These are phyloP conservation scores for Tylopilus sp. DNA, from an alignment of 768 basidiomycete genomes.

Conservation along the genomic window DNA sequence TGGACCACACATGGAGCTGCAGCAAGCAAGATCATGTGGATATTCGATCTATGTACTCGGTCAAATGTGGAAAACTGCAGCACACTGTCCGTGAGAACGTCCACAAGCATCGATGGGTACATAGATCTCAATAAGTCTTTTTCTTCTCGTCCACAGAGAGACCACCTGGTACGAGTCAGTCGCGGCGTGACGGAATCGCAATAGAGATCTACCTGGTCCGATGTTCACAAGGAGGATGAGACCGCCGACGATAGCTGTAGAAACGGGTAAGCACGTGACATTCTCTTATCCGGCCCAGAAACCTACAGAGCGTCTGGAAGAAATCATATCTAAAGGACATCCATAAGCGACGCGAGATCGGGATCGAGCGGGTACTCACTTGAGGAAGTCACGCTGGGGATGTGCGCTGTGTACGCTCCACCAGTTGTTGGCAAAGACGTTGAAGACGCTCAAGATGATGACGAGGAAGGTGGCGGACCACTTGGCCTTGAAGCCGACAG, in stretches of 20 bases:
- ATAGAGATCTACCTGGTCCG: constrained; percentile 69
- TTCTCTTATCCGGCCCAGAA: not conserved
- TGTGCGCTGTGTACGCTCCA: constrained; percentile 92
- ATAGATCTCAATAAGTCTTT: constrained; percentile 69
- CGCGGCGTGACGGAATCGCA: not conserved
- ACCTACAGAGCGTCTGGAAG: constrained; percentile 87
- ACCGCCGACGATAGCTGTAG: constrained; percentile 87
- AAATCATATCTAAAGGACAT: constrained; percentile 79
- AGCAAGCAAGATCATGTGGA: constrained; percentile 17
- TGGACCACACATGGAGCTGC: not conserved
- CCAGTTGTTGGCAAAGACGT: constrained; percentile 98
- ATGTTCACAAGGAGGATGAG: constrained; percentile 97
- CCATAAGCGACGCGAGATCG: constrained; percentile 19
- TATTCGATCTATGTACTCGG: constrained; percentile 20
- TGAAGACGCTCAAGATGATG: constrained; percentile 87
- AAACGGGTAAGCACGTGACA: constrained; percentile 8
- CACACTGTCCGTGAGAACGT: not conserved
- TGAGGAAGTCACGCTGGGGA: constrained; percentile 96
- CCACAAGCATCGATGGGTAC: not conserved
- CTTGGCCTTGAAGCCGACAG: constrained; percentile 98
- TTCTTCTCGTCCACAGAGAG: constrained; percentile 99
- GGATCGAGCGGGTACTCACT: constrained; percentile 49
- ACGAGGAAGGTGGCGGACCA: constrained; percentile 98
- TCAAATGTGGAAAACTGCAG: constrained; percentile 1
- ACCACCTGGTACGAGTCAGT: constrained; percentile 54